Conservation (phyloP, 164 flowering plant species). For the Taxillus chinensis region DNA sequence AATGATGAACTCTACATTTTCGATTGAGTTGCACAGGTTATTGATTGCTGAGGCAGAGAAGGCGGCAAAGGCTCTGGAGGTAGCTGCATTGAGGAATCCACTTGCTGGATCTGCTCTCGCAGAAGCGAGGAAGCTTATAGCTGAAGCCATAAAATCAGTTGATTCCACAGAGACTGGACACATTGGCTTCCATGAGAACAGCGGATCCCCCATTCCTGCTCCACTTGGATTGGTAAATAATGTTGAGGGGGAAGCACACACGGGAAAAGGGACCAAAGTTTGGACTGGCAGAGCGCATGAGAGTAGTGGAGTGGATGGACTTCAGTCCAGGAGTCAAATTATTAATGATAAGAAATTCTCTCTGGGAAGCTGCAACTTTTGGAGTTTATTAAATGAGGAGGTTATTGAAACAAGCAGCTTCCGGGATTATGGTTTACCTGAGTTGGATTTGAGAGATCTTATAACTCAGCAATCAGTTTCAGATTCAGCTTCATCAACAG, state of each 20-base stretch:
- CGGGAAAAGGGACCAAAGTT: conserved; percentile 4
- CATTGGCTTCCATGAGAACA: conserved; percentile 8
- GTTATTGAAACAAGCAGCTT: conserved; percentile 7
- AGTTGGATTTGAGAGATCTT: conserved; percentile 7
- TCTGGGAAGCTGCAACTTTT: conserved; percentile 8
- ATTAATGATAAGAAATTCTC: conserved; percentile 3
- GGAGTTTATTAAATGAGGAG: conserved; percentile 11
- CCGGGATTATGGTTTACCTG: conserved; percentile 2
- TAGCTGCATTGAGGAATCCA: conserved; percentile 60
- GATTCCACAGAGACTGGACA: conserved; percentile 35
- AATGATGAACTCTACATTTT: no score
- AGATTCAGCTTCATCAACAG: conserved; percentile 4
- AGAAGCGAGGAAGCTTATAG: conserved; percentile 76
- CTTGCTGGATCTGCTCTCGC: conserved; percentile 69
- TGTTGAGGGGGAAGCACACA: conserved; percentile 8
- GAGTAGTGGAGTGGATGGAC: conserved; percentile 17
- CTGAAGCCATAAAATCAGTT: conserved; percentile 55
- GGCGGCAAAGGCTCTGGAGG: conserved; percentile 80
- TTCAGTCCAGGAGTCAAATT: not conserved
- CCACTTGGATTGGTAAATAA: conserved; percentile 10
- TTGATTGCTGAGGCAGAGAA: conserved; percentile 86
- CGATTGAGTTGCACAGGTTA: conserved; percentile 30
- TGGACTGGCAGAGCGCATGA: not conserved
- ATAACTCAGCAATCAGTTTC: conserved; percentile 1
- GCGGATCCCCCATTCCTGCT: conserved; percentile 8